phyloP scores from a whole-genome alignment of 345 rosid genomes.

The Microthlaspi erraticum region DNA sequence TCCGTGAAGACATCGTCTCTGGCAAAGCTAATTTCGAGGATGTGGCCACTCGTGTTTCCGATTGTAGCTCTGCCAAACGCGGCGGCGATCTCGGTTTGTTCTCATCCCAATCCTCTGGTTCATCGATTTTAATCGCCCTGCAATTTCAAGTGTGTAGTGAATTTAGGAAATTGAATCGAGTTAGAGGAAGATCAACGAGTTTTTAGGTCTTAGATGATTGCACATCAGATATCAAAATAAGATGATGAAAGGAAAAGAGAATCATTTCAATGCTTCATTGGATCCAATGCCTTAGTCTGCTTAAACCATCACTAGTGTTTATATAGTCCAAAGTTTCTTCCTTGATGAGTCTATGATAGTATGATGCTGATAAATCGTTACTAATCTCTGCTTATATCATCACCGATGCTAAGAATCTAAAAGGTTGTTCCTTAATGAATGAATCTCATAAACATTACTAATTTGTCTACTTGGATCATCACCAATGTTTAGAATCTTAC shows the following conservation, averaged over 20 bases:
- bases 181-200: background rate
- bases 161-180: too few relatives aligned
- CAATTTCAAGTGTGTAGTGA: background rate
- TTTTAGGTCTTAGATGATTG: constrained; percentile 24
- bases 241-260: too few relatives aligned
- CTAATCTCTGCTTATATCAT: too few relatives aligned
- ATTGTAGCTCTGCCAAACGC: constrained; percentile 97
- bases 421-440: background rate
- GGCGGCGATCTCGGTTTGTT: constrained; percentile 92
- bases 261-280: too few relatives aligned
- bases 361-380: too few relatives aligned
- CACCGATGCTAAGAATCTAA: background rate
- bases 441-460: constrained; percentile 2
- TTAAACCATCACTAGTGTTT: background rate
- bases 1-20: constrained; percentile 76
- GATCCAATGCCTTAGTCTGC: background rate
- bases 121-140: background rate
- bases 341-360: too few relatives aligned
- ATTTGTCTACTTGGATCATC: background rate
- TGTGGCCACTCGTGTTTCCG: constrained; percentile 76
- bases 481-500: background rate
- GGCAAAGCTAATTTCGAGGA: constrained; percentile 84
- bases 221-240: background rate
- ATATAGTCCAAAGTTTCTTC: background rate
- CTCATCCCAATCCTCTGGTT: background rate